Base-by-base conservation (phyloP, 495 filamentous ascomycete genomes). In the Physcia stellaris region DNA sequence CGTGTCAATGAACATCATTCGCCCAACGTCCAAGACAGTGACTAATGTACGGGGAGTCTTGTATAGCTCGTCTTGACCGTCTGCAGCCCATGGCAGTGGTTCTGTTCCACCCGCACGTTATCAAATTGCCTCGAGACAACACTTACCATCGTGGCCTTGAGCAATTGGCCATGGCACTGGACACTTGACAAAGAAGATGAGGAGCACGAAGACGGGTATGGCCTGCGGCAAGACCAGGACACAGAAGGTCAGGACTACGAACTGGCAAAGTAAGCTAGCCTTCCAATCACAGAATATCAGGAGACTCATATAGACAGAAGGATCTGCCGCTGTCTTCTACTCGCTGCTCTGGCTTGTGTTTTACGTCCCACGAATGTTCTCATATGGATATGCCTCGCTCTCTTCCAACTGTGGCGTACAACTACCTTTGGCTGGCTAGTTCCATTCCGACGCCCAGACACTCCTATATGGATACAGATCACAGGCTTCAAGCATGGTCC, bases 21-120 rank as follows among this genome's bases (percentile, higher is more conserved):
- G 24, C 6, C 4, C 1, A 20, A 16, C 24, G 5, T 4, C 19
- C 4, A 18, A 17, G 20, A 15, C 24, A 33, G 10, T 12, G 18
- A 10, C 2, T 18, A n/a, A n/a, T n/a, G n/a, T n/a, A n/a, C n/a
- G n/a, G 18, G 15, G 11, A 16, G 16, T 36, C 23, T 33, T 35
- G 30, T 35, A 29, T 52, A 70, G 66, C 57, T 72, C 37, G 54
- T 73, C 19, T 69, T 92, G 57, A 80, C 81, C 2, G 58, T 86
- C 22, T 59, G 80, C 45, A 96, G 76, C 52, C 86, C 90, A 13
- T 99, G 92, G 85, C 86, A 95, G 55, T 99, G 80, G 81, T 95
- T 92, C 56, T 92, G 80, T 56, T 86, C 87, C 0, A 92, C 85
- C 2, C 71, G 90, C 40, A 93, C 90, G 0, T 73, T 99, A 37